phyloP scores from a whole-genome alignment of 257 asterid genomes.

The Scutellaria baicalensis region DNA sequence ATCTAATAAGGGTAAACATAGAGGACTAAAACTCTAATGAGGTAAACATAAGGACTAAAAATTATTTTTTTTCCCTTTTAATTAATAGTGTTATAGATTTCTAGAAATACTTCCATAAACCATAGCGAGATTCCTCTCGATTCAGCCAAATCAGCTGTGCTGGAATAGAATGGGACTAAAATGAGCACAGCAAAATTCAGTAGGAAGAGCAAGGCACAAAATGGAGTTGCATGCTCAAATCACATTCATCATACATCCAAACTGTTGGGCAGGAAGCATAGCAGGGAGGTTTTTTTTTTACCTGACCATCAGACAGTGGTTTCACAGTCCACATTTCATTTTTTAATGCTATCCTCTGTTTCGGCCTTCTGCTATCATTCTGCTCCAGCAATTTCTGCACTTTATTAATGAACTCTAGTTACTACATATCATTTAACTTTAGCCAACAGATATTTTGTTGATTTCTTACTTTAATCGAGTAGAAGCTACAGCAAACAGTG shows the following conservation, averaged over 20 bases:
- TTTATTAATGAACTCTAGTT: conserved; percentile 21
- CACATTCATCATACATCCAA: not conserved
- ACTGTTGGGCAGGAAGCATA: not conserved
- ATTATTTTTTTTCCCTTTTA: too few relatives aligned
- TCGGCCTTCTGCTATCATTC: conserved; percentile 54
- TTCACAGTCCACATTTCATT: conserved; percentile 89
- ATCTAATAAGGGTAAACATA: too few relatives aligned
- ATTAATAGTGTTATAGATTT: not conserved
- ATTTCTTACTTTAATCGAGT: not conserved
- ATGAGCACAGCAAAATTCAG: not conserved
- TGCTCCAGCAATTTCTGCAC: conserved; percentile 90
- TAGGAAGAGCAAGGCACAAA: conserved; percentile 5
- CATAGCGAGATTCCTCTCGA: conserved; percentile 4
- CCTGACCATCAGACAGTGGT: conserved; percentile 96
- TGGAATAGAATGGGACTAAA: not conserved
- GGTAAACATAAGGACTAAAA: too few relatives aligned
- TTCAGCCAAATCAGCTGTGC: not conserved
- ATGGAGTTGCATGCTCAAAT: conserved; percentile 1
- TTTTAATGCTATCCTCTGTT: conserved; percentile 77
- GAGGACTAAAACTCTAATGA: too few relatives aligned
- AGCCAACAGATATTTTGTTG: not conserved
- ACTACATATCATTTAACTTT: conserved; percentile 1
- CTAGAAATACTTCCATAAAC: not conserved
- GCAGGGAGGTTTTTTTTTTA: conserved; percentile 17
- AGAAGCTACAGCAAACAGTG: not conserved